Percentiles rank a stretch among this genome's conserved stretches.
phyloP scores from a whole-genome alignment of 129 eudicot genomes.

The Rutidosis leptorrhynchoides region DNA sequence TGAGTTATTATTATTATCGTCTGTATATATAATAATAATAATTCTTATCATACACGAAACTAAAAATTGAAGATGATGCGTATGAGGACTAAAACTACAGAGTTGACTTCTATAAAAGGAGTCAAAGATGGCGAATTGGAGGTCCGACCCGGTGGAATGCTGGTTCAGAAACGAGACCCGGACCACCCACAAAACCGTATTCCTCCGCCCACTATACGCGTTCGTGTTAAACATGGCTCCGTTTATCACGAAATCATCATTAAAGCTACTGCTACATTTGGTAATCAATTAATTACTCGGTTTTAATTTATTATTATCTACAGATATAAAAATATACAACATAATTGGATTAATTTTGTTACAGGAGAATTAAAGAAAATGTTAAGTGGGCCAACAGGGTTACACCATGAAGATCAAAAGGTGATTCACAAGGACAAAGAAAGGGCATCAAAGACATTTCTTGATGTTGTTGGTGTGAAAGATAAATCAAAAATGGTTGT shows the following conservation, averaged over 20 bases:
- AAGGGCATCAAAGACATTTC: constrained; percentile 59
- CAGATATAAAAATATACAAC: too few relatives aligned
- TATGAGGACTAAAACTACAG: constrained; percentile 50
- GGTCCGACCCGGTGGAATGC: constrained; percentile 89
- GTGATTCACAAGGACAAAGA: constrained; percentile 71
- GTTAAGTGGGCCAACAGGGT: constrained; percentile 78
- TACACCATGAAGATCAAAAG: constrained; percentile 93
- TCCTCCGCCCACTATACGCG: constrained; percentile 77
- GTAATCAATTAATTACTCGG: constrained; percentile 30
- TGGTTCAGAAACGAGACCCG: constrained; percentile 76
- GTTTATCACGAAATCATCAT: constrained; percentile 68
- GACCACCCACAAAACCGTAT: constrained; percentile 40
- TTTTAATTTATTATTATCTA: too few relatives aligned
- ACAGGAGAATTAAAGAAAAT: constrained; percentile 90
- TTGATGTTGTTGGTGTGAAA: constrained; percentile 74
- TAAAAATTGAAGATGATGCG: constrained; percentile 54
- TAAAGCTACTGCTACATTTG: constrained; percentile 76
- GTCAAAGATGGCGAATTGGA: constrained; percentile 50
- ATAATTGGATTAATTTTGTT: background rate
- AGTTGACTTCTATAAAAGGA: constrained; percentile 41
- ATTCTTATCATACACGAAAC: background rate
- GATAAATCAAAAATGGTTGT: constrained; percentile 77
- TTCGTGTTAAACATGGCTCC: constrained; percentile 81
- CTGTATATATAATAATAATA: constrained; percentile 2
- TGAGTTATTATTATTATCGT: background rate